Evolutionary conservation across 495 filamentous ascomycete genomes (phyloP).

Genomic region (Astrothelium macrocarpum): DNA sequence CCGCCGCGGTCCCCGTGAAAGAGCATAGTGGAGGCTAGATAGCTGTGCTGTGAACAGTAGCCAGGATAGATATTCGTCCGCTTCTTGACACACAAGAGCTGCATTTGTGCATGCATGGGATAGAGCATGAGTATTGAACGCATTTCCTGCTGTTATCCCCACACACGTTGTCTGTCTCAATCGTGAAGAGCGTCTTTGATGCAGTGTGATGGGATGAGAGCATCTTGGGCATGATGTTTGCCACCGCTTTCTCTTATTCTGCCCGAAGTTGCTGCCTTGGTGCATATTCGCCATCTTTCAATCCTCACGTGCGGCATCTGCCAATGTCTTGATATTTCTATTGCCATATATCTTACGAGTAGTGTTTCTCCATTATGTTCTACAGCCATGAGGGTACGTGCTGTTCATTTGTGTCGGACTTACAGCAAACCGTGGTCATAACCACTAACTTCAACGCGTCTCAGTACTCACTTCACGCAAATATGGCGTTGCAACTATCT

Average conservation of each 20-base stretch:
- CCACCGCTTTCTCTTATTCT: slow-evolving; percentile 11
- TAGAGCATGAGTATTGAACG: neutral
- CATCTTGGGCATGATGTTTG: neutral
- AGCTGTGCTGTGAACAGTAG: neutral
- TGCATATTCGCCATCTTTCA: neutral
- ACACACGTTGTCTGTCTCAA: neutral
- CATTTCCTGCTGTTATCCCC: neutral
- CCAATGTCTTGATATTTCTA: neutral
- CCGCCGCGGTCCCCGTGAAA: neutral
- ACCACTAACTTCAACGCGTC: slow-evolving; percentile 20
- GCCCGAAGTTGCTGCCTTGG: neutral
- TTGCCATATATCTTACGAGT: no score
- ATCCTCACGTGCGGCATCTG: neutral
- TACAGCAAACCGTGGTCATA: slow-evolving; percentile 2
- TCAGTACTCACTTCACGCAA: slow-evolving; percentile 78
- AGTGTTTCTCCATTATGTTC: no score
- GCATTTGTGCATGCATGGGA: neutral
- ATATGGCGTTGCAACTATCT: slow-evolving; percentile 89
- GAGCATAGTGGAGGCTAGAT: neutral
- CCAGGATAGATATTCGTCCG: neutral
- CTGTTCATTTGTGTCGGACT: neutral
- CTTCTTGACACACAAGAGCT: no score
- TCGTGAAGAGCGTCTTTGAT: neutral
- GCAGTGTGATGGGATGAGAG: neutral
- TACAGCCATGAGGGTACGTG: slow-evolving; percentile 81